Base-by-base conservation (phyloP, 441 rosid genomes). In the Viola pubescens region DNA sequence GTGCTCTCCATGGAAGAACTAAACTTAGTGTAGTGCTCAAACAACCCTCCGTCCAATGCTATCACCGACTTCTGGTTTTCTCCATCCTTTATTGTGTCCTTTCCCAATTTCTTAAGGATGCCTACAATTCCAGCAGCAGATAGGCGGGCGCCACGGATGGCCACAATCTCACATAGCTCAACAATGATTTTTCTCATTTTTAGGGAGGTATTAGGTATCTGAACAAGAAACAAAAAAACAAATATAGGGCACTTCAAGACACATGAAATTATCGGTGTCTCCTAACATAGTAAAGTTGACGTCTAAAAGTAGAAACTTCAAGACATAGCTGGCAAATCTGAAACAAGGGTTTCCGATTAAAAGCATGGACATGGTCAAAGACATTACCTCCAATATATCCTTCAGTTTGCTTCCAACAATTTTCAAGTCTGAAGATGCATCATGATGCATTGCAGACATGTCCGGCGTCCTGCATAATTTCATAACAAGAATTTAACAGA, bases 41-140 rank as follows among this genome's bases (percentile, higher is more conserved):
- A 94, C 57, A 94, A 54, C 6, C 97, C 97, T 10, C 99, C 98
- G 42, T 90, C 98, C 74, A 94, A 41, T 13, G 97, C 97, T 47
- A 94, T 72, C 53, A 83, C 97, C 1, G 91, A 83, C 62, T 65
- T 86, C 75, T 78, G 91, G 58, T 70, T 72, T 61, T 86, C 89
- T 6, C 90, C 87, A 0, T 82, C 92, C 73, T 56, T 81, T 7
- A 72, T 6, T 0, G 71, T 37, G 56, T 90, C 96, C 73, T 86
- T 77, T 58, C 96, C 98, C 52, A 82, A 56, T 74, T 94, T 94
- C 89, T 90, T 94, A 44, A 94, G 80, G 73, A 94, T 83, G 62
- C 91, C 91, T 0, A 76, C 65, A 48, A 94, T 80, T 48, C 97
- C 97, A 2, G 95, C 98, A 9, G 98, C 95, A 12, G 98, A 79